Evolutionary conservation across 495 filamentous ascomycete genomes (phyloP).

Genomic region (Lophium mytilinum): DNA sequence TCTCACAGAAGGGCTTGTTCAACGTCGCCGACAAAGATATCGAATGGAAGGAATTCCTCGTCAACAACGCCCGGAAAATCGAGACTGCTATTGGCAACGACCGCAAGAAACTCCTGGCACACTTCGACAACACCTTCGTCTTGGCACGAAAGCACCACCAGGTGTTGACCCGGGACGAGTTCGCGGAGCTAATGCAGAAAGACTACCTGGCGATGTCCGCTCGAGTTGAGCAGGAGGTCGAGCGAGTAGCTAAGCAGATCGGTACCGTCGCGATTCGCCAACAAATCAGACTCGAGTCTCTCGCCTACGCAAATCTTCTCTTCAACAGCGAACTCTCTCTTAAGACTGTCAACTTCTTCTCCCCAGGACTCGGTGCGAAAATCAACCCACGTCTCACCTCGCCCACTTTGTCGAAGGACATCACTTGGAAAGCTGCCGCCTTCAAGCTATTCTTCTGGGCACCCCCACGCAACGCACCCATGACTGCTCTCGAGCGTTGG

Average conservation of each 20-base stretch:
- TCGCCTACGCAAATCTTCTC: conserved; percentile 21
- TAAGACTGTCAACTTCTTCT: conserved; percentile 31
- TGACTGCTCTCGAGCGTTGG: conserved; percentile 48
- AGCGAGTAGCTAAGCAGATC: neutral
- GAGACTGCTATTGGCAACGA: neutral
- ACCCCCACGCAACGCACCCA: conserved; percentile 21
- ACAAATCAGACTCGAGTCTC: conserved; percentile 10
- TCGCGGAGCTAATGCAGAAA: conserved; percentile 30
- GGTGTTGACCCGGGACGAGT: conserved; percentile 22
- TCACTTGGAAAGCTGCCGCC: neutral
- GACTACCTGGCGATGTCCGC: conserved; percentile 29
- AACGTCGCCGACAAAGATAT: neutral
- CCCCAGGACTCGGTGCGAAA: conserved; percentile 23
- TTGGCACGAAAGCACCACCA: neutral
- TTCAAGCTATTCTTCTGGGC: conserved; percentile 4
- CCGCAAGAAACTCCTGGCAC: neutral
- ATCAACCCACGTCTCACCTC: conserved; percentile 29
- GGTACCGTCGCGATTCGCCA: conserved; percentile 1
- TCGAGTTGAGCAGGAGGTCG: conserved; percentile 2
- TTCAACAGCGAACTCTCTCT: conserved; percentile 19
- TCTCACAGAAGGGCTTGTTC: conserved; percentile 26
- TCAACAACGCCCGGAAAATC: conserved; percentile 6
- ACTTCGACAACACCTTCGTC: neutral
- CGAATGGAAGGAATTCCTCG: conserved; percentile 14
- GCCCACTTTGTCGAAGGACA: conserved; percentile 2